Conservation (phyloP, 345 rosid species). For the Linum usitatissimum region DNA sequence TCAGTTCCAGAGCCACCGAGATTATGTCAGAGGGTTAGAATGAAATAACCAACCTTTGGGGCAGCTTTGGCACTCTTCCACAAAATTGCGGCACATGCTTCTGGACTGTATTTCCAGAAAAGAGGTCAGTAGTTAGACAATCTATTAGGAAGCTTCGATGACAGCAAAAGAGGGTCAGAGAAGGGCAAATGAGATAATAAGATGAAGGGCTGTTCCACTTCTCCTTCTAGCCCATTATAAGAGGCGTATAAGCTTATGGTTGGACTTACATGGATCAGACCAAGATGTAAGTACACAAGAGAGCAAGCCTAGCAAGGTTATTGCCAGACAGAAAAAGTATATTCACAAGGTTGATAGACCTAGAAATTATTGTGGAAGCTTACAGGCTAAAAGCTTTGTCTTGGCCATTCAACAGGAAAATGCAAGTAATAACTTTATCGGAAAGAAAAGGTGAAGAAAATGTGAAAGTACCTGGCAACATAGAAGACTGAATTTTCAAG, state of each 20-base stretch:
- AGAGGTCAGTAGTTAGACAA: neutral
- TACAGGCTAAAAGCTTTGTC: neutral
- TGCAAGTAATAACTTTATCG: neutral
- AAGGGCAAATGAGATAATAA: neutral
- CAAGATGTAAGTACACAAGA: neutral
- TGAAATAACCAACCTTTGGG: conserved; percentile 15
- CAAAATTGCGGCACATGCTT: conserved; percentile 23
- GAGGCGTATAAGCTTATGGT: neutral
- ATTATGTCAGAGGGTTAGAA: neutral
- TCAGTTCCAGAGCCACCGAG: neutral
- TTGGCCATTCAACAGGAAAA: neutral
- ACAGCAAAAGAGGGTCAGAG: neutral
- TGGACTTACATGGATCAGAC: neutral
- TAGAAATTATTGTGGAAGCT: neutral
- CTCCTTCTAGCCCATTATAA: neutral
- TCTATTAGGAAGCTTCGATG: neutral
- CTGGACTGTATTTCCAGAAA: conserved; percentile 17
- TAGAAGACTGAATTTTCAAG: conserved; percentile 93
- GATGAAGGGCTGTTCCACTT: neutral
- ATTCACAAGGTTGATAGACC: neutral
- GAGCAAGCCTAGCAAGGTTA: neutral
- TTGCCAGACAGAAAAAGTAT: neutral
- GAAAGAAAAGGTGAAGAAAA: neutral
- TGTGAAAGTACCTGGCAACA: conserved; percentile 71
- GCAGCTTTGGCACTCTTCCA: conserved; percentile 25